These are phyloP conservation scores for Aspergillus proliferans DNA, from an alignment of 2,329 filamentous ascomycete genomes.

Conservation along the genomic window DNA sequence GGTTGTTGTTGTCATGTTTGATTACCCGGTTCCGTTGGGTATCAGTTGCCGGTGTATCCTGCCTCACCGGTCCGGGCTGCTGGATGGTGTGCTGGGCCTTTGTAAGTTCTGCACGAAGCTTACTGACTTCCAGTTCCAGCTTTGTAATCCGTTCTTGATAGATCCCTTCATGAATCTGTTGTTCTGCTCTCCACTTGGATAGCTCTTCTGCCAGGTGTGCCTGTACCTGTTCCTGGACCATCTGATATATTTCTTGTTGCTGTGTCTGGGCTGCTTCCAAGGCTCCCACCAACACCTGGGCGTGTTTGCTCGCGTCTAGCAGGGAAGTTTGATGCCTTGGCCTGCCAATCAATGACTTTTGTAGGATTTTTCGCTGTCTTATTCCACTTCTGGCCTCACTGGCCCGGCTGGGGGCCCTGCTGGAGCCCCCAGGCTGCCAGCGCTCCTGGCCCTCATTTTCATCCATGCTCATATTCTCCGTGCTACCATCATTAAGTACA, in stretches of 20 bases:
- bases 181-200: neutral
- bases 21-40: neutral
- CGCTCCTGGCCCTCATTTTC: neutral
- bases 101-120: too few relatives aligned
- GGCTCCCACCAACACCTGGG: neutral
- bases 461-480: neutral
- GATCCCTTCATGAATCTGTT: neutral
- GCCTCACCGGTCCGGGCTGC: too few relatives aligned
- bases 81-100: too few relatives aligned
- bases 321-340: too few relatives aligned
- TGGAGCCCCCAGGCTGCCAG: neutral
- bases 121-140: too few relatives aligned
- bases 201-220: neutral
- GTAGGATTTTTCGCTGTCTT: too few relatives aligned
- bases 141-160: neutral
- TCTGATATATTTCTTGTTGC: neutral
- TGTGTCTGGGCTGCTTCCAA: neutral
- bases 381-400: too few relatives aligned
- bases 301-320: too few relatives aligned
- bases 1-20: neutral
- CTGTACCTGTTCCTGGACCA: neutral
- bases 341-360: too few relatives aligned
- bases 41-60: too few relatives aligned
- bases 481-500: neutral
- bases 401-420: neutral